A percentile compares a stretch with the other conserved stretches of the same genome.
These are phyloP conservation scores for Dendrothele bispora DNA, from an alignment of 768 basidiomycete genomes.

Conservation along the genomic window DNA sequence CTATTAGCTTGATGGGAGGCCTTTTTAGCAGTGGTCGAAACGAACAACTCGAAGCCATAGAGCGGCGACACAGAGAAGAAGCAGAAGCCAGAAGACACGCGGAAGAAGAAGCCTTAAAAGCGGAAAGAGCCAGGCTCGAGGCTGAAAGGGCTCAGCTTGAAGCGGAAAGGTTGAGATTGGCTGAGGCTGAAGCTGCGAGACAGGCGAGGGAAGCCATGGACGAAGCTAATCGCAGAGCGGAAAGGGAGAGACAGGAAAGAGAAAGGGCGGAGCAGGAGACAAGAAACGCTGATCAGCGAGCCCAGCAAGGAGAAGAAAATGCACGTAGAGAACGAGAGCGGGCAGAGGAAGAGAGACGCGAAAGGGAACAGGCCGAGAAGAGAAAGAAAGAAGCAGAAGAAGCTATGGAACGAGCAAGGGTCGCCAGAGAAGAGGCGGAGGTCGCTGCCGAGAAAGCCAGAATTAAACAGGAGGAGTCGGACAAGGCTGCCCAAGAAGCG, in stretches of 20 bases:
- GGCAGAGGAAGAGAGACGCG: slow-evolving; percentile 1
- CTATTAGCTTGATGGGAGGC: too few species aligned
- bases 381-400: not conserved
- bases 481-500: not conserved
- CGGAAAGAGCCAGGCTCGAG: not conserved
- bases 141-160: not conserved
- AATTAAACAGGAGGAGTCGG: not conserved
- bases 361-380: not conserved
- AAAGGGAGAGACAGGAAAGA: not conserved
- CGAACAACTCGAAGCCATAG: too few species aligned
- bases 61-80: not conserved
- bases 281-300: not conserved
- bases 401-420: not conserved
- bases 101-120: too few species aligned
- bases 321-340: slow-evolving; percentile 1
- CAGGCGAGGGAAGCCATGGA: not conserved
- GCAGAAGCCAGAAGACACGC: not conserved
- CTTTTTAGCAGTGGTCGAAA: too few species aligned
- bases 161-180: not conserved
- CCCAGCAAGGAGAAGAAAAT: not conserved
- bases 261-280: not conserved
- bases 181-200: not conserved
- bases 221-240: not conserved
- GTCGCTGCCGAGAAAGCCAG: not conserved
- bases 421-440: not conserved